Evolutionary conservation across 1,139 yeast genomes (phyloP), one percentile per base, ranked within the genome.

Genomic region (Suhomyces chickasaworum): DNA sequence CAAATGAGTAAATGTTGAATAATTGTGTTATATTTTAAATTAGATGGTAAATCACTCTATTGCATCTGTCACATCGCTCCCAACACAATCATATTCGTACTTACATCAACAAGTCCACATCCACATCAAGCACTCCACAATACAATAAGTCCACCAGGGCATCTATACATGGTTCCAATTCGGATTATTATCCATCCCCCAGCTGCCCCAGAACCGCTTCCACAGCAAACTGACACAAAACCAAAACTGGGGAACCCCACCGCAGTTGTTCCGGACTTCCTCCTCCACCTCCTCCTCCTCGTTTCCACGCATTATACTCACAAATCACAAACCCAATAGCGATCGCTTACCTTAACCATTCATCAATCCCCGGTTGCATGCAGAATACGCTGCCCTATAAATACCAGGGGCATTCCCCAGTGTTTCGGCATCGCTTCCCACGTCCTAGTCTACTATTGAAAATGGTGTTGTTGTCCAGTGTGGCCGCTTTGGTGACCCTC

Each of bases 401-500:
- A 41, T 41, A 41, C 27, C 31, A 27, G 15, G 17, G 34, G 3
- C 12, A 22, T 30, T 10, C 31, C 45, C 12, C 30, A 20, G 16
- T 35, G 20, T 17, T 13, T n/a, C 32, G 20, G 22, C 37, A 16
- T 15, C 31, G 37, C 13, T n/a, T 39, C 9, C 44, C 44, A 32
- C 27, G 44, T 29, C 44, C 39, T n/a, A 21, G 29, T n/a, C 38
- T 30, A 20, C 27, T 39, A 8, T 23, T 44, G 41, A 44, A 35
- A 23, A 39, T 43, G 29, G 32, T 47, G 45, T 9, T 40, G 20
- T 13, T 49, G 22, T 27, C 39, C 30, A 13, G 31, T 17, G 17
- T 48, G 13, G 43, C 39, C 7, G 10, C 41, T 20, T 33, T 41
- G 15, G 33, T 44, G 27, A 44, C 35, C 7, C 18, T 44, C 41